Base-by-base conservation (phyloP, 1,284 basidiomycete species). In the Leccinum griseonigrum region DNA sequence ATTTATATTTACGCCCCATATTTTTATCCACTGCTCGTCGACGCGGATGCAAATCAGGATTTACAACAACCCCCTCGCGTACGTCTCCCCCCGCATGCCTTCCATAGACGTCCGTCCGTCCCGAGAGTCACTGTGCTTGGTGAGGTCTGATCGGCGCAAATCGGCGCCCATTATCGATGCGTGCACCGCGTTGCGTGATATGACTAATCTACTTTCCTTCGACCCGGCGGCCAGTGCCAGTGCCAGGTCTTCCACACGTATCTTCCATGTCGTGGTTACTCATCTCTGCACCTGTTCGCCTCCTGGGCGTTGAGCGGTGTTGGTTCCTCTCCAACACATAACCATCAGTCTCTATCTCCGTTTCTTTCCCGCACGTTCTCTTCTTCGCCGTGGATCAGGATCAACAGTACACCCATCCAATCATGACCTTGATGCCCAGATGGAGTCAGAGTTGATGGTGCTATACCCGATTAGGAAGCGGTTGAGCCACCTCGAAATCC, bases 311-410 rank as follows among this genome's bases (percentile, higher is more conserved):
- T 51, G 50, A 18, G 50, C 16, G 50, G 16, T n/a, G 14, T 9
- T 26, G 11, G 48, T 50, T 50, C 50, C 50, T 26, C 50, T 51
- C 28, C 14, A 29, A 14, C 7, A 28, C 28, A 29, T 28, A 28
- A 51, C 54, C 59, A 53, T 59, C 22, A 22, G 22, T 22, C 22
- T 22, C 54, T 63, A 68, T 67, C 53, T 68, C 69, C 64, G 60
- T 48, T 22, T 52, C 26, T 56, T 74, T 75, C 69, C 72, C 72
- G 71, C 69, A 61, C 64, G 43, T 52, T 34, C 60, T 22, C 63
- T 69, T 61, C 63, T 63, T 73, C 60, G 56, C 69, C 68, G 66
- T 73, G 71, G 72, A 67, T 74, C 71, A 71, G 73, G 71, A 61
- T 73, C 66, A 67, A 58, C 57, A 58, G 53, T 65, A 61, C 32